These are phyloP conservation scores for Bertia moriformis DNA, from an alignment of 2,329 filamentous ascomycete species.

Conservation along the genomic window DNA sequence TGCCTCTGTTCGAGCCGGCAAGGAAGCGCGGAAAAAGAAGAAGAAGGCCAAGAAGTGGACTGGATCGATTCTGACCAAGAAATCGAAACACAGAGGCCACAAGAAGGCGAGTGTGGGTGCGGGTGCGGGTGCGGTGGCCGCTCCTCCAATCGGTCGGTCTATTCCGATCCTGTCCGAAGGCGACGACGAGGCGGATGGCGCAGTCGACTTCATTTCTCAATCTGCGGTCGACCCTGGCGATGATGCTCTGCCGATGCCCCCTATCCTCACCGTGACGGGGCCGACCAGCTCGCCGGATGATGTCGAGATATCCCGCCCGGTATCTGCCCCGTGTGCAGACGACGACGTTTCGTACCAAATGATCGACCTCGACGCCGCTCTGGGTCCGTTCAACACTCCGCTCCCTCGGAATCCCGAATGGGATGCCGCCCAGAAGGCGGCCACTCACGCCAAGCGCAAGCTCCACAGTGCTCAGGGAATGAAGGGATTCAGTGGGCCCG, in stretches of 20 bases:
- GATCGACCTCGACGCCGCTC: conserved; percentile 85
- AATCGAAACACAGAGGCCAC: conserved; percentile 34
- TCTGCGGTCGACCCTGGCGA: conserved; percentile 10
- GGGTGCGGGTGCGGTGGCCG: not conserved
- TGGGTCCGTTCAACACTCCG: conserved; percentile 83
- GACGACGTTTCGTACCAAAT: conserved; percentile 63
- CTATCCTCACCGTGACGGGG: conserved; percentile 20
- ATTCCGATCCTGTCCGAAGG: conserved; percentile 1
- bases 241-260: no score
- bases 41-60: conserved; percentile 68
- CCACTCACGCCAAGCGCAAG: conserved; percentile 43
- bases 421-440: conserved; percentile 45
- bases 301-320: conserved; percentile 8
- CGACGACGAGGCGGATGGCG: conserved; percentile 12
- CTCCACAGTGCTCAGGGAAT: conserved; percentile 66
- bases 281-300: not conserved
- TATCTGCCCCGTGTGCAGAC: conserved; percentile 23
- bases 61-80: conserved; percentile 51
- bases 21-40: conserved; percentile 36
- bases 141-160: no score
- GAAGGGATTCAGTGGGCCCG: conserved; percentile 52
- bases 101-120: conserved; percentile 19
- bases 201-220: conserved; percentile 11
- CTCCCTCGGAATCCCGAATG: conserved; percentile 46
- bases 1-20: no score